A percentile compares a stretch with the other conserved stretches of the same genome.
Evolutionary conservation across 345 rosid genomes (phyloP).

Genomic region (Melastoma malabathricum): DNA sequence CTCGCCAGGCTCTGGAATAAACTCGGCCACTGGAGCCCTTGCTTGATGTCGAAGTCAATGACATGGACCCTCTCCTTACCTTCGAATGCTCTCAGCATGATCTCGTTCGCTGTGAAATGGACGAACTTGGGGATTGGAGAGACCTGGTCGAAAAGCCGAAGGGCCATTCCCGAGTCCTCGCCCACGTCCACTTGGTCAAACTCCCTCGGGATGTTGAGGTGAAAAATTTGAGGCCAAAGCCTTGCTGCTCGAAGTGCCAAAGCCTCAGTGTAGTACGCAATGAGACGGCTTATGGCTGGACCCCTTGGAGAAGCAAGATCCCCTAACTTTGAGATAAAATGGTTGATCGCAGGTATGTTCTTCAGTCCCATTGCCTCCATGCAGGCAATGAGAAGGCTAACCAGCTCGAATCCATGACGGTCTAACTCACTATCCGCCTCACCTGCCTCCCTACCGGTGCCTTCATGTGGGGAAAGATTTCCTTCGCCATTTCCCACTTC

Average conservation of each 20-base stretch:
- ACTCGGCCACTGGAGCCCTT: conserved; percentile 97
- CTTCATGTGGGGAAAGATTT: conserved; percentile 29
- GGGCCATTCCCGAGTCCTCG: conserved; percentile 61
- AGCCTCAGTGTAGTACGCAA: conserved; percentile 76
- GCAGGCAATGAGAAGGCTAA: conserved; percentile 52
- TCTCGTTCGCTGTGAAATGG: conserved; percentile 95
- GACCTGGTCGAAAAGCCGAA: conserved; percentile 78
- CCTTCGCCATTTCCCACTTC: conserved; percentile 44
- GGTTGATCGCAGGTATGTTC: conserved; percentile 52
- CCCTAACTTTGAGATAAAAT: conserved; percentile 56
- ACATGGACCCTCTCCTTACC: conserved; percentile 89
- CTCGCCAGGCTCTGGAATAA: conserved; percentile 86
- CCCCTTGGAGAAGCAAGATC: conserved; percentile 81
- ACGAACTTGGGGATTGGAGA: conserved; percentile 83
- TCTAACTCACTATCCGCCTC: conserved; percentile 36
- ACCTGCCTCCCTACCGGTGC: conserved; percentile 22
- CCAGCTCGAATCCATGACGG: conserved; percentile 61
- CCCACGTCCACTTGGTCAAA: conserved; percentile 42
- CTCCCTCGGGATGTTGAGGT: conserved; percentile 66
- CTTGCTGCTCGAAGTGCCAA: conserved; percentile 63
- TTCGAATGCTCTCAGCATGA: conserved; percentile 74
- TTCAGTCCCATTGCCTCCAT: conserved; percentile 72
- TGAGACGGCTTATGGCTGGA: conserved; percentile 54
- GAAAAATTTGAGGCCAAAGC: conserved; percentile 88
- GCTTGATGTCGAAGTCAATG: conserved; percentile 90